Base-by-base conservation (phyloP, 495 filamentous ascomycete genomes). In the Cercophora newfieldiana region DNA sequence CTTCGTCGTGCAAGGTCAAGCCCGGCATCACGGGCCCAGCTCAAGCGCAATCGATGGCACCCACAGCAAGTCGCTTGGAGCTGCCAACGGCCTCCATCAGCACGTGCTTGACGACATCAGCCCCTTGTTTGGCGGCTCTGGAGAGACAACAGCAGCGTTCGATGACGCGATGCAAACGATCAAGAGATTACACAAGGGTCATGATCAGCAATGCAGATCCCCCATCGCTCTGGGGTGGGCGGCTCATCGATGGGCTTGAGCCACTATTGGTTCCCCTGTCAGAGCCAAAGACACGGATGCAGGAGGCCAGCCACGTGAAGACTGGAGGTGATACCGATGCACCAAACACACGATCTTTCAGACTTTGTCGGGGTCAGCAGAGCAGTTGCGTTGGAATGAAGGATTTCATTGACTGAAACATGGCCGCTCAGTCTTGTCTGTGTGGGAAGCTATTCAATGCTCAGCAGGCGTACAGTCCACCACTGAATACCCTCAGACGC, bases 241-340 rank as follows among this genome's bases (percentile, higher is more conserved):
- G 28, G 58, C n/a, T 26, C 55, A n/a, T n/a, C 29, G 26, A 5
- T 5, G 30, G 21, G 30, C n/a, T 60, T n/a, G 1, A 28, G 19
- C 10, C 16, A 25, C 16, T 30, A 21, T 5, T 58, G 26, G n/a
- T 16, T 33, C 55, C 29, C 33, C 26, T 60, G 58, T 60, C 30
- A 16, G 18, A 60, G n/a, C 31, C 31, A 60, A 31, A 60, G 58
- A 60, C 58, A 60, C 21, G 48, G 31, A 60, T 22, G 58, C 58
- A 60, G 58, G 58, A 60, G 58, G 14, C n/a, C 19, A 30, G 26
- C 26, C 55, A 33, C 24, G 19, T 14, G 21, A 7, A 6, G 3
- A 51, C 6, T 6, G 21, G 5, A 51, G 18, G 18, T n/a, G 18
- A 51, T 47, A 47, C 4, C 48, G 18, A 4, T n/a, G 48, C 21